These are phyloP conservation scores for Solanum lycopersicoides DNA, from an alignment of 257 asterid genomes.

Conservation along the genomic window DNA sequence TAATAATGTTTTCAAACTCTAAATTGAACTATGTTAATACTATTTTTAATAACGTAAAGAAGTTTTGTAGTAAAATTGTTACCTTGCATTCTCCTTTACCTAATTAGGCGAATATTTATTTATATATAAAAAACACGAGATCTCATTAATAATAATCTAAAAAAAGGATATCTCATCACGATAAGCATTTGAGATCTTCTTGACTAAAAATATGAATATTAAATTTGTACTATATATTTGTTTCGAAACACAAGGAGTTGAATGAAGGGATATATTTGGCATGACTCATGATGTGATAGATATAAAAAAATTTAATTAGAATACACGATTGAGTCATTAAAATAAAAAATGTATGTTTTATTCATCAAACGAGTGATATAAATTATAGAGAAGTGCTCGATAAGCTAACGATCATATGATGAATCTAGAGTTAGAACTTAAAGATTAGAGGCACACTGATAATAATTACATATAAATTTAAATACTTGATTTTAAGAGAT, in stretches of 20 bases:
- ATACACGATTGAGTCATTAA: not conserved
- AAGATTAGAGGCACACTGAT: too few species aligned
- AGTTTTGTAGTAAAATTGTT: not conserved
- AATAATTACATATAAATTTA: too few species aligned
- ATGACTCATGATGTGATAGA: not conserved
- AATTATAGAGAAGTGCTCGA: not conserved
- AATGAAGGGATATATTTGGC: not conserved
- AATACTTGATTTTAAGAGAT: not conserved
- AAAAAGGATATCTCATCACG: not conserved
- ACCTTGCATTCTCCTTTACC: not conserved
- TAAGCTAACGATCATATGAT: not conserved
- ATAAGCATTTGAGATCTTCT: not conserved
- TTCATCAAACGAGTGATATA: not conserved
- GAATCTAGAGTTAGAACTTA: not conserved
- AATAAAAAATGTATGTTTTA: not conserved
- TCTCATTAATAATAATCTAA: not conserved
- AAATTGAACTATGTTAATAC: too few species aligned
- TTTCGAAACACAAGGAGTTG: not conserved
- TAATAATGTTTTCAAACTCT: not conserved
- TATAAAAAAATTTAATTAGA: not conserved
- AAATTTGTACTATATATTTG: not conserved
- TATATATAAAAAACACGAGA: not conserved
- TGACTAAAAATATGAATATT: not conserved
- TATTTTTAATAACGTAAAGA: not conserved
- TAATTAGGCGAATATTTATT: not conserved